Evolutionary conservation across 176 grass and related monocot species (phyloP).

Genomic region (Tillandsia fasciculata): DNA sequence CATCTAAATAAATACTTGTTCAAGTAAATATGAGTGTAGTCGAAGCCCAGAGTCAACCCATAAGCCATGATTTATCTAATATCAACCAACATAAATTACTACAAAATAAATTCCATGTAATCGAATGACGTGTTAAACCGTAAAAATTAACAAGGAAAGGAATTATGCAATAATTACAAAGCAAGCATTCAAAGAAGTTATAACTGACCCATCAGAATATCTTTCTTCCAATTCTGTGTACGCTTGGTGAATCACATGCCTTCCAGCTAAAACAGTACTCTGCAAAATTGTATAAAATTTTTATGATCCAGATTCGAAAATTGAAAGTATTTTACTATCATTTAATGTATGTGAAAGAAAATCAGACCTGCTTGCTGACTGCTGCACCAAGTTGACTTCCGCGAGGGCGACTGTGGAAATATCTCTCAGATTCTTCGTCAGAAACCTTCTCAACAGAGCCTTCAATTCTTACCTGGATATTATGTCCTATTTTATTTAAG

Average conservation of each 20-base stretch:
- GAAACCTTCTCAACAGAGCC: slow-evolving; percentile 76
- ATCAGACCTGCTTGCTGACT: slow-evolving; percentile 79
- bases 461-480: slow-evolving; percentile 84
- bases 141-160: no score
- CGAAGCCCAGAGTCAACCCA: no score
- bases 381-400: slow-evolving; percentile 95
- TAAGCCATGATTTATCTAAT: no score
- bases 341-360: background rate
- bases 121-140: no score
- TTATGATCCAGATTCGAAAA: background rate
- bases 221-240: slow-evolving; percentile 81
- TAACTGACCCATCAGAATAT: slow-evolving; percentile 62
- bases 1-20: background rate
- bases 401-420: slow-evolving; percentile 92
- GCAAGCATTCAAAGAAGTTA: background rate
- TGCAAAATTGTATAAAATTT: slow-evolving; percentile 18
- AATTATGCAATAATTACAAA: no score
- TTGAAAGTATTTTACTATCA: background rate
- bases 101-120: no score
- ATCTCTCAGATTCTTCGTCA: slow-evolving; percentile 83
- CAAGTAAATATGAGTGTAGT: background rate
- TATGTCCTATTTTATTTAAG: background rate
- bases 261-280: slow-evolving; percentile 70
- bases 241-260: slow-evolving; percentile 49
- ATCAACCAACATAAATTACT: no score